These are phyloP conservation scores for Erucastrum elatum DNA, from an alignment of 345 rosid genomes.

Conservation along the genomic window DNA sequence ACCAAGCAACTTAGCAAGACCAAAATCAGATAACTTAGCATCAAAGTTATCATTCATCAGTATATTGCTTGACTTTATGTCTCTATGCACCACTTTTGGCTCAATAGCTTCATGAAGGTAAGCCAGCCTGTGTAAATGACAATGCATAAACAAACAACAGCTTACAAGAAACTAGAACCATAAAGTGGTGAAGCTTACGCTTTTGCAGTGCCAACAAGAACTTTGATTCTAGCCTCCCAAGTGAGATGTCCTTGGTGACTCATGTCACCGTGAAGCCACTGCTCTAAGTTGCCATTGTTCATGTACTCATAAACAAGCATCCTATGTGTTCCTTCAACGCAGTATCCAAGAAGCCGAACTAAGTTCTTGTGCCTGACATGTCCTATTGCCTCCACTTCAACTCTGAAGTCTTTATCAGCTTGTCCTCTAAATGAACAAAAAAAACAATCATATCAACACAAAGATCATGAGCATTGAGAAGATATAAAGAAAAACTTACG, in stretches of 20 bases:
- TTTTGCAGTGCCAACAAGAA: slow-evolving; percentile 90
- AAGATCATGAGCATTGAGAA: slow-evolving; percentile 16
- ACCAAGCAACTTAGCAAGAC: slow-evolving; percentile 91
- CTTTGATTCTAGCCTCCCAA: slow-evolving; percentile 89
- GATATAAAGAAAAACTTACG: slow-evolving; percentile 53
- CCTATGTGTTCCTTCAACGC: slow-evolving; percentile 97
- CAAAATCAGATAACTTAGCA: slow-evolving; percentile 92
- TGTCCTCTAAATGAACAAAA: slow-evolving; percentile 67
- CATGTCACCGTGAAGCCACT: slow-evolving; percentile 94
- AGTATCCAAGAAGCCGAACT: slow-evolving; percentile 93
- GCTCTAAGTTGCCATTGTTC: slow-evolving; percentile 92
- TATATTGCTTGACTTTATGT: slow-evolving; percentile 96
- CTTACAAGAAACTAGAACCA: slow-evolving; percentile 2
- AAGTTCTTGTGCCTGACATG: slow-evolving; percentile 94
- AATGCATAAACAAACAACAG: slow-evolving; percentile 3
- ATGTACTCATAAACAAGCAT: slow-evolving; percentile 86
- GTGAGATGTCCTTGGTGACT: slow-evolving; percentile 65
- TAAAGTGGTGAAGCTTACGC: slow-evolving; percentile 54
- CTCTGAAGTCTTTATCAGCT: slow-evolving; percentile 95
- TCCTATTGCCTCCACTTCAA: slow-evolving; percentile 97
- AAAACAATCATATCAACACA: neutral
- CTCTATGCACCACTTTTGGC: slow-evolving; percentile 97
- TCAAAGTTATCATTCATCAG: slow-evolving; percentile 79
- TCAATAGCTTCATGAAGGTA: slow-evolving; percentile 97
- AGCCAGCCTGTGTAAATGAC: slow-evolving; percentile 55